Evolutionary conservation across 164 flowering plant genomes (phyloP).

Genomic region (Warburgia ugandensis): DNA sequence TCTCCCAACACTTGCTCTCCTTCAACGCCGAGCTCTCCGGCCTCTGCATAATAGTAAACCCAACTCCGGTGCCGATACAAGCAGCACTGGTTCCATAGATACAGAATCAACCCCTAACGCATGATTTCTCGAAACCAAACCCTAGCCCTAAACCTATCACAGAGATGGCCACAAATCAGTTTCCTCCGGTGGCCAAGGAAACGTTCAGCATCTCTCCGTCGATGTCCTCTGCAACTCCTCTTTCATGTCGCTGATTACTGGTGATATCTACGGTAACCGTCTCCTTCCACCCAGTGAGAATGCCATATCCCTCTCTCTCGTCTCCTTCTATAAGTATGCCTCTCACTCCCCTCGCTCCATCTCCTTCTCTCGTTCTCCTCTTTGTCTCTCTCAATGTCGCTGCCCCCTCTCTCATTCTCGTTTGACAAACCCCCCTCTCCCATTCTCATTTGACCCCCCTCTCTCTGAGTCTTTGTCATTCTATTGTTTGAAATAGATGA

Average conservation of each 20-base stretch:
- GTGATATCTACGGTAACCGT: constrained; percentile 80
- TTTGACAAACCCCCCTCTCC: no score
- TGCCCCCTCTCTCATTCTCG: no score
- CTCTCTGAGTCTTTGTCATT: no score
- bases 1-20: background rate
- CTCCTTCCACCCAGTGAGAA: constrained; percentile 53
- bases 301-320: constrained; percentile 19
- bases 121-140: constrained; percentile 41
- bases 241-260: constrained; percentile 66
- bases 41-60: constrained; percentile 25
- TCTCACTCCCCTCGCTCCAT: no score
- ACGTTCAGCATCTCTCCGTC: constrained; percentile 44
- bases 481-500: no score
- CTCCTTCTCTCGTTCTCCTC: no score
- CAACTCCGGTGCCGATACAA: background rate
- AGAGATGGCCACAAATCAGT: constrained; percentile 12
- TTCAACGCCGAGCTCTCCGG: constrained; percentile 8
- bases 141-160: background rate
- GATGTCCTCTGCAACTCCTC: constrained; percentile 45
- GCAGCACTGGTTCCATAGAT: background rate
- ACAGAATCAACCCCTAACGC: constrained; percentile 29
- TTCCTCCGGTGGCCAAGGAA: constrained; percentile 20
- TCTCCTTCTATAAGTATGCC: constrained; percentile 63
- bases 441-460: no score
- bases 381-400: no score